phyloP scores from a whole-genome alignment of 306 rosid genomes.

The Rubus parviflorus region DNA sequence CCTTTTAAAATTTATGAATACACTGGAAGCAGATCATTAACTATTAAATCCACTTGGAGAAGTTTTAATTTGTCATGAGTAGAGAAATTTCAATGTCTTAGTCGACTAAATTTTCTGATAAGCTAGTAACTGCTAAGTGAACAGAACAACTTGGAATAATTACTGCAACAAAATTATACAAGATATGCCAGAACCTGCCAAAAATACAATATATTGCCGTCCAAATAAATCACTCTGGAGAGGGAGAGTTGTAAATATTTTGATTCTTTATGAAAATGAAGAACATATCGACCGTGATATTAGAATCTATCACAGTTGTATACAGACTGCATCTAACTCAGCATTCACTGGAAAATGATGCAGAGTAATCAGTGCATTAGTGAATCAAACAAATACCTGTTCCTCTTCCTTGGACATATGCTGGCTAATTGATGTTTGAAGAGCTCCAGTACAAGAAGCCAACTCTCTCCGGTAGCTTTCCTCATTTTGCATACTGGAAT shows the following conservation, averaged over 20 bases:
- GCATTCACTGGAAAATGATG: neutral
- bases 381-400: slow-evolving; percentile 55
- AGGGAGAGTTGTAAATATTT: too few relatives aligned
- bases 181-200: neutral
- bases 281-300: neutral
- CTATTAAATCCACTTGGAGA: neutral
- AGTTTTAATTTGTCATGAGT: neutral
- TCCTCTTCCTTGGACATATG: slow-evolving; percentile 98
- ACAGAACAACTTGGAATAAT: neutral
- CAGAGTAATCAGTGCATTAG: neutral
- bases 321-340: neutral
- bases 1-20: neutral
- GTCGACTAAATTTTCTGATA: neutral
- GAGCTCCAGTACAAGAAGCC: slow-evolving; percentile 85
- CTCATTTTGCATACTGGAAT: slow-evolving; percentile 51
- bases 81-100: neutral
- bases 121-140: neutral
- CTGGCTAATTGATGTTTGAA: slow-evolving; percentile 79
- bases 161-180: neutral
- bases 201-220: neutral
- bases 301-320: neutral
- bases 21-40: neutral
- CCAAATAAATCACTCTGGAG: neutral
- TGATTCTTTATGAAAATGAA: too few relatives aligned
- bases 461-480: slow-evolving; percentile 79